Conservation (phyloP, 2,329 filamentous ascomycete species). For the Fusarium sp. region DNA sequence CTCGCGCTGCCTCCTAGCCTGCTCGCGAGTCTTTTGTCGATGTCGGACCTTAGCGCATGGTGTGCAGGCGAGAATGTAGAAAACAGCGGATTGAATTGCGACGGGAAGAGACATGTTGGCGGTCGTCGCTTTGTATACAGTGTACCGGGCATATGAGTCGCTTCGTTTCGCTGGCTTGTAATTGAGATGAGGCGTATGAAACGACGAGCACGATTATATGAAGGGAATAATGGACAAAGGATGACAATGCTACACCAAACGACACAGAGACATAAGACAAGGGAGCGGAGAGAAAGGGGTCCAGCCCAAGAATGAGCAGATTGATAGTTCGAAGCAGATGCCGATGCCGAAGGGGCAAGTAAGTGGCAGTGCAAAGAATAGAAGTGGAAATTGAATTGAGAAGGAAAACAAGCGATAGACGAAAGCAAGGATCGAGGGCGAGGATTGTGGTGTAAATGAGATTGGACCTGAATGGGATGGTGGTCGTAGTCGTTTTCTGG, state of each 20-base stretch:
- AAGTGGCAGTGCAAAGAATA: neutral
- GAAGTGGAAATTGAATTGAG: constrained; percentile 8
- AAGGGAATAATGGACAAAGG: neutral
- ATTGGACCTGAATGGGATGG: constrained; percentile 2
- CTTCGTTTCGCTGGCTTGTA: constrained; percentile 7
- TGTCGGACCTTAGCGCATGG: constrained; percentile 79
- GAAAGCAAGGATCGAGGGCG: constrained; percentile 6
- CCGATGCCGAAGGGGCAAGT: neutral
- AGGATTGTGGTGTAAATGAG: constrained; percentile 35
- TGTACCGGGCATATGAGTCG: constrained; percentile 38
- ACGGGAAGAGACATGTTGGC: constrained; percentile 60
- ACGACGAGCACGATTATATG: constrained; percentile 10
- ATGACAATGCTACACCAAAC: constrained; percentile 19
- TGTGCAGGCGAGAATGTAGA: constrained; percentile 81
- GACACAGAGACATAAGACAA: constrained; percentile 28
- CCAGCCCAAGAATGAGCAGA: constrained; percentile 39
- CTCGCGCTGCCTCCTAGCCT: constrained; percentile 75
- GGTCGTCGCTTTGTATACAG: constrained; percentile 33
- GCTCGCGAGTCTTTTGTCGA: constrained; percentile 75
- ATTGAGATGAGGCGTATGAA: constrained; percentile 1
- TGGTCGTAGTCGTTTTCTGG: neutral
- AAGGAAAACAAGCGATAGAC: constrained; percentile 14
- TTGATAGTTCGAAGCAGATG: constrained; percentile 12
- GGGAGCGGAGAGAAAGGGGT: constrained; percentile 28
- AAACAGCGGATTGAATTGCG: constrained; percentile 79